Conservation (phyloP, 2,329 filamentous ascomycete species). For the Alternaria triticimaculans region DNA sequence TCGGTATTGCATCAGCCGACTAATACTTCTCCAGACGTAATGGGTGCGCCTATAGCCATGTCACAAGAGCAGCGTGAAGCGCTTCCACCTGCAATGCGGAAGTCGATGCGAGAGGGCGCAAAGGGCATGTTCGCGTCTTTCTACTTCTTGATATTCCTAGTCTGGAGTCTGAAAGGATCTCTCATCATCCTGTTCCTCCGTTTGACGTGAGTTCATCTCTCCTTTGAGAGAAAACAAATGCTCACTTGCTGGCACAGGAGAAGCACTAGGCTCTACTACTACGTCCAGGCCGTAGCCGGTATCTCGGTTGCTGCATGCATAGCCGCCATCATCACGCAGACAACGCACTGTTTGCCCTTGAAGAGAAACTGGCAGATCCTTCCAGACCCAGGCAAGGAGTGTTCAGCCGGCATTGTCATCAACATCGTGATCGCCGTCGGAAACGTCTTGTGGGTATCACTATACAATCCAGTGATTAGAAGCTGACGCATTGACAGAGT, state of each 20-base stretch:
- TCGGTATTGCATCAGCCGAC: background rate
- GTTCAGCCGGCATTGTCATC: background rate
- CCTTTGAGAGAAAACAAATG: too few species aligned
- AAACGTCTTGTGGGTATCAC: background rate
- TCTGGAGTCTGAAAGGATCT: background rate
- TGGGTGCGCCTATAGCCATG: constrained; percentile 3
- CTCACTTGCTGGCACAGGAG: too few species aligned
- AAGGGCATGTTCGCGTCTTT: background rate
- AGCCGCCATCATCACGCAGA: background rate
- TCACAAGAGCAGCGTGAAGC: constrained; percentile 3
- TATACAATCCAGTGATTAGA: rapidly evolving
- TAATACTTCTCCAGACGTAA: background rate
- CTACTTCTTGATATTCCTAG: background rate
- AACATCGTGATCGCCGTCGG: constrained; percentile 1
- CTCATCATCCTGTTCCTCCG: background rate
- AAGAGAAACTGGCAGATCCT: background rate
- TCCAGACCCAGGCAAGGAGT: background rate
- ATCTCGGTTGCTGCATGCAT: background rate
- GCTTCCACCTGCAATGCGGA: background rate
- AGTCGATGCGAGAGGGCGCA: constrained; percentile 1
- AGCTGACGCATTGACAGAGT: background rate
- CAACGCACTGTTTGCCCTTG: constrained; percentile 4
- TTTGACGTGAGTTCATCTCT: background rate
- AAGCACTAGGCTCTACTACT: background rate
- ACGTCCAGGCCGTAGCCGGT: background rate